phyloP scores from a whole-genome alignment of 2,329 filamentous ascomycete genomes.

The Fusarium albidum region DNA sequence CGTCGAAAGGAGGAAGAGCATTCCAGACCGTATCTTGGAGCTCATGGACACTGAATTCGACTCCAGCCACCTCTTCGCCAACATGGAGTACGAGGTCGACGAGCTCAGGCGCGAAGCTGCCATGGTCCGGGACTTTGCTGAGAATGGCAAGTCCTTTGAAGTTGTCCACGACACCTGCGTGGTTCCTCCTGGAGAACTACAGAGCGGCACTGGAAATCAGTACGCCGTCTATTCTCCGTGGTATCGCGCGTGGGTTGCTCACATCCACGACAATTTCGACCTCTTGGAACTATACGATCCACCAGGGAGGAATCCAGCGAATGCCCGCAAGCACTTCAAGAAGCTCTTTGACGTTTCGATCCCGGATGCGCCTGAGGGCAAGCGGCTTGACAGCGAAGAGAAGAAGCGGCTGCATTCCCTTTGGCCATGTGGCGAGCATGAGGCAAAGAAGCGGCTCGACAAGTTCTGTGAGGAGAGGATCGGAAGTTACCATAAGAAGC shows the following conservation, averaged over 20 bases:
- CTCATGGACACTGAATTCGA: conserved; percentile 73
- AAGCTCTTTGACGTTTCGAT: conserved; percentile 68
- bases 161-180: conserved; percentile 83
- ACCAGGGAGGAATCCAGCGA: conserved; percentile 46
- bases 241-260: conserved; percentile 78
- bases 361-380: conserved; percentile 69
- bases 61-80: conserved; percentile 78
- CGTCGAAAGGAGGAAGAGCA: conserved; percentile 68
- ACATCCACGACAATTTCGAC: conserved; percentile 74
- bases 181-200: conserved; percentile 75
- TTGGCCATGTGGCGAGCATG: conserved; percentile 81
- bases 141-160: conserved; percentile 73
- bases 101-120: conserved; percentile 80
- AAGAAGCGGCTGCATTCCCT: conserved; percentile 63
- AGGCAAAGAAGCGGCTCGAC: conserved; percentile 68
- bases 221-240: conserved; percentile 88
- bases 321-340: conserved; percentile 54
- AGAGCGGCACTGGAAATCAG: conserved; percentile 75
- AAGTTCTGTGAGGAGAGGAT: conserved; percentile 74
- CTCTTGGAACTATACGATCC: conserved; percentile 69
- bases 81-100: conserved; percentile 92
- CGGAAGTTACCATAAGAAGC: conserved; percentile 65
- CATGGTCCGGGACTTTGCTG: conserved; percentile 67
- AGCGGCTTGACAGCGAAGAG: conserved; percentile 67
- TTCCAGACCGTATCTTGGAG: conserved; percentile 69